Percentiles rank a stretch among this genome's conserved stretches.
phyloP scores from a whole-genome alignment of 2,329 filamentous ascomycete genomes.

The Lizonia empirigonia region DNA sequence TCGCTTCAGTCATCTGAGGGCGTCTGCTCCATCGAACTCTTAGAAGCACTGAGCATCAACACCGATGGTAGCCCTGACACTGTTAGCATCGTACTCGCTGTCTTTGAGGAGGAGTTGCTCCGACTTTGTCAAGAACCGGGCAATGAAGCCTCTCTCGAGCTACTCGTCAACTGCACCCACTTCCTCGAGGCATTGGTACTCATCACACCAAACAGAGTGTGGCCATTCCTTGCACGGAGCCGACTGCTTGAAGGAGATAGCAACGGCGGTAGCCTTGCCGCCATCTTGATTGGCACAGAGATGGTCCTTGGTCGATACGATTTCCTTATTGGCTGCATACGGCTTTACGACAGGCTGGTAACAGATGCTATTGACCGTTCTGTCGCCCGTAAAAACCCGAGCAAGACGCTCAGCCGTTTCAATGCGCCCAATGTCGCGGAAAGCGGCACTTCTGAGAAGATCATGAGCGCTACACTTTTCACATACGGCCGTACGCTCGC shows the following conservation, averaged over 20 bases:
- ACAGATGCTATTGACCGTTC: conserved; percentile 75
- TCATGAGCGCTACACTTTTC: conserved; percentile 72
- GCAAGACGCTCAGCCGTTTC: conserved; percentile 58
- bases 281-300: conserved; percentile 82
- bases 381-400: conserved; percentile 66
- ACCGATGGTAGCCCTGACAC: conserved; percentile 70
- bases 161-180: conserved; percentile 76
- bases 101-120: conserved; percentile 73
- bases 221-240: conserved; percentile 86
- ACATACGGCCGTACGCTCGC: conserved; percentile 77
- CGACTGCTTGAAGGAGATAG: conserved; percentile 78
- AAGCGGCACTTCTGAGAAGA: conserved; percentile 77
- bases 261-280: conserved; percentile 75
- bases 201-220: conserved; percentile 80
- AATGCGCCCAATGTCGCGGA: conserved; percentile 57
- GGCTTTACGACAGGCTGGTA: conserved; percentile 75
- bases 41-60: conserved; percentile 42
- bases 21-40: conserved; percentile 36
- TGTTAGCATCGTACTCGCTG: conserved; percentile 79
- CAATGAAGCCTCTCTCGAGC: conserved; percentile 66
- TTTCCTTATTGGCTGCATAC: conserved; percentile 75
- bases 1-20: conserved; percentile 39
- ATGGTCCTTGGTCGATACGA: conserved; percentile 76
- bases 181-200: conserved; percentile 77
- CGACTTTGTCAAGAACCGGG: conserved; percentile 59